Base-by-base conservation (phyloP, 2,329 filamentous ascomycete species). In the Drechslerella dactyloides region DNA sequence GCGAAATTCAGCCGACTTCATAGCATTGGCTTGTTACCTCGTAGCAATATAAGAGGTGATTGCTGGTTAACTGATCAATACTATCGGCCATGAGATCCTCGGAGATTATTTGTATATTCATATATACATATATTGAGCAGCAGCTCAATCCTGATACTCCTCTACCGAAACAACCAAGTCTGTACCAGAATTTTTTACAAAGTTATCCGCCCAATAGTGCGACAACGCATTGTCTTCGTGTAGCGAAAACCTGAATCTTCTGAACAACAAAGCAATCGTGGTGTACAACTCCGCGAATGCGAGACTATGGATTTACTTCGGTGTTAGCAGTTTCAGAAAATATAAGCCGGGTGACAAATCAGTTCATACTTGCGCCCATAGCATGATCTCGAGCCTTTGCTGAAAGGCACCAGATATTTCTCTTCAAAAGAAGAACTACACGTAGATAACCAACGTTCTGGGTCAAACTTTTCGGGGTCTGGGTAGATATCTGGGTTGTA, bases 391-490 rank as follows among this genome's bases (percentile, higher is more conserved):
- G 35, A 44, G 1, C 64, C 64, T 61, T 69, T 69, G 35, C 64
- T 69, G 21, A 69, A 69, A 1, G 55, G 56, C 3, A 69, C 56
- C 10, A 55, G 33, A 11, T 60, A 55, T 21, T 54, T 61, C 40
- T 69, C 64, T 35, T 61, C 33, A 2, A 24, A 1, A 10, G 55
- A 54, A 3, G 56, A 53, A 11, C 55, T 46, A 13, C 33, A 15
- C 23, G 30, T 66, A 10, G 40, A 33, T 44, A 58, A 17, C 64
- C 64, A 69, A n/a, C 64, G 56, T 35, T 60, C 64, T 35, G 56
- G 64, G n/a, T 69, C 52, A 19, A 69, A 69, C 6, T 54, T 55
- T 19, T 55, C 7, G 5, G 64, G 64, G n/a, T 69, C 33, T 6
- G 56, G 56, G 30, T 55, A 69, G 15, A 50, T 44, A 5, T 57